Evolutionary conservation across 306 rosid genomes (phyloP), one percentile per base, ranked within the genome.

Genomic region (Cicer judaicum): DNA sequence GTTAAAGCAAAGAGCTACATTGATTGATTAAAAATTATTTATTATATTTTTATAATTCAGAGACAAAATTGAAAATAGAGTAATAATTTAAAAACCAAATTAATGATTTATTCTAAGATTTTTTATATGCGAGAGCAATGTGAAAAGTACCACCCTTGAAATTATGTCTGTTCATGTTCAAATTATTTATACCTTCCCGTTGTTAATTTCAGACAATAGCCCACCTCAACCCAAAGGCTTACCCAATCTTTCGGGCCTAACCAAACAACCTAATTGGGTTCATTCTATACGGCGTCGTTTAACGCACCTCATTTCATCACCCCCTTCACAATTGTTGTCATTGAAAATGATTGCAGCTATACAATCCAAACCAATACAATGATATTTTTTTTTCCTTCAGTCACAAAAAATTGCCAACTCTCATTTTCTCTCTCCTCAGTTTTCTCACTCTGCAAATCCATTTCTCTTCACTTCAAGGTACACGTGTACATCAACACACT

Each of bases 261-360:
- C 73, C 38, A 62, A 52, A 62, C 77, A 52, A 75, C 77, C 80
- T 69, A 80, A 52, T 18, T 40, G 84, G 84, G 47, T 34, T 56
- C 29, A 24, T 5, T 15, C 1, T 1, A 2, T 13, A 61, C 85
- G 85, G 11, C 68, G 76, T 73, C 85, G 85, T 82, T 59, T 71
- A 2, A 7, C 21, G 7, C 2, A 2, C 39, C 12, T 6, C 53
- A 11, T 21, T 40, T 44, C 81, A 50, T 64, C 64, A 29, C 39
- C 41, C 62, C 46, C 55, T 39, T 44, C 13, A 60, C 49, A 53
- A 38, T 19, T 8, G 6, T 64, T 70, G 78, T 76, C 78, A 60
- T 54, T 29, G 77, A 74, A 72, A 81, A 70, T 61, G 82, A 72
- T 71, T 78, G 59, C 76, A 42, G 70, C 79, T 56, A 77, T 16